Evolutionary conservation across 441 rosid species (phyloP).

Genomic region (Bruguiera hainesii): DNA sequence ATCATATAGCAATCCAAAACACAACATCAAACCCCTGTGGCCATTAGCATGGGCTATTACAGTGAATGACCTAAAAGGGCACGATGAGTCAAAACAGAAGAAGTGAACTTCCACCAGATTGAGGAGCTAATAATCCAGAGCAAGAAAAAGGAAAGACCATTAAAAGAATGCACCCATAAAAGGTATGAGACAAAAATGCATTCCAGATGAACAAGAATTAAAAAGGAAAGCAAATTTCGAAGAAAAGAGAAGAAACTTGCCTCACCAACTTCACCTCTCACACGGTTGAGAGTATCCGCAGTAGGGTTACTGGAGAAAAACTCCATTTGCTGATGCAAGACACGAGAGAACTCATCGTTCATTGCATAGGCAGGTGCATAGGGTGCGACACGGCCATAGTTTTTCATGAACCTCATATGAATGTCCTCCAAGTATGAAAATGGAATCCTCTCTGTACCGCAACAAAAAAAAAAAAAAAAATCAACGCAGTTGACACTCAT

Average conservation of each 20-base stretch:
- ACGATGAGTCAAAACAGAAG: neutral
- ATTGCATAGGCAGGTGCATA: conserved; percentile 91
- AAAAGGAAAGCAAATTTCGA: neutral
- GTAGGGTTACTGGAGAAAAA: conserved; percentile 93
- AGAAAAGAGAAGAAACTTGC: conserved; percentile 34
- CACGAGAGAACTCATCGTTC: conserved; percentile 98
- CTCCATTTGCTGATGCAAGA: conserved; percentile 98
- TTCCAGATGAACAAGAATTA: neutral
- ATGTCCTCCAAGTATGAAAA: conserved; percentile 96
- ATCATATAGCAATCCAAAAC: neutral
- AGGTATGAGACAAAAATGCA: neutral
- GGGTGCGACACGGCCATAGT: conserved; percentile 78
- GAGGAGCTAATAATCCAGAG: neutral
- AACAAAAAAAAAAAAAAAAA: conserved; percentile 10
- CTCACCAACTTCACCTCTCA: conserved; percentile 93
- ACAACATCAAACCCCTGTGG: neutral
- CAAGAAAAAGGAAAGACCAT: neutral
- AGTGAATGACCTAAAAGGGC: neutral
- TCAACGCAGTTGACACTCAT: neutral
- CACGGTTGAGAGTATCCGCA: conserved; percentile 86
- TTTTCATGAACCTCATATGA: conserved; percentile 96
- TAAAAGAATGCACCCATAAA: conserved; percentile 6
- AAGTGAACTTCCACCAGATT: conserved; percentile 1
- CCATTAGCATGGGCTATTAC: neutral
- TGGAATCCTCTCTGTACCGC: conserved; percentile 75